Evolutionary conservation across 257 asterid genomes (phyloP), one percentile per base, ranked within the genome.

Genomic region (Mentha longifolia): DNA sequence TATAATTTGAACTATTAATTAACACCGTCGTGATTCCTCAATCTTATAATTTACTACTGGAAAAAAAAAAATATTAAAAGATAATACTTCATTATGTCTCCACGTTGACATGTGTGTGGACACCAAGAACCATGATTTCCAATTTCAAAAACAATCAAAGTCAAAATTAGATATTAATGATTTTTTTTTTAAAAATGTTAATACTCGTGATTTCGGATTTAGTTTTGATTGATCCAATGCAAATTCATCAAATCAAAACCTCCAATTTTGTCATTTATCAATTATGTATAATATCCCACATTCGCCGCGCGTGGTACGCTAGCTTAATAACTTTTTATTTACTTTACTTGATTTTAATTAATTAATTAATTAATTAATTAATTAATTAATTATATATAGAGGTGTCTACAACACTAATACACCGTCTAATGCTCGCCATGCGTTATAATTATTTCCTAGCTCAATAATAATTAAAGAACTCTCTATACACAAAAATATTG

Each of bases 231-330:
- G 39, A 63, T 42, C 68, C 52, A 54, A 63, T 39, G 51, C 49
- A 61, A 63, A 63, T 42, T 63, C 68, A 42, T 19, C 49, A 41
- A 62, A 42, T 6, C 39, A 13, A 63, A 42, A 7, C 10, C 35
- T 7, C 7, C 0, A 39, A 17, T 19, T 16, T 39, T 39, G 16
- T 30, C 51, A 61, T 17, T 11, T 39, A 56, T 62, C 31, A 37
- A 61, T 61, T 25, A 35, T 14, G 15, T n/a, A 60, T n/a, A 11
- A n/a, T 61, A 22, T 60, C 71, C 46, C 59, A 47, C 49, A 66
- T 14, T 67, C 30, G 11, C 20, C 43, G 61, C 50, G 35, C 33
- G 33, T 33, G 39, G 20, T 7, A 59, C 45, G 13, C 19, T 30
- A 12, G 3, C 72, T 49, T 30, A 0, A 7, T 33, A 49, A 15